A percentile compares a stretch with the other conserved stretches of the same genome.
Evolutionary conservation across 2,329 filamentous ascomycete species (phyloP).

Genomic region (Beauveria rudraprayagi): DNA sequence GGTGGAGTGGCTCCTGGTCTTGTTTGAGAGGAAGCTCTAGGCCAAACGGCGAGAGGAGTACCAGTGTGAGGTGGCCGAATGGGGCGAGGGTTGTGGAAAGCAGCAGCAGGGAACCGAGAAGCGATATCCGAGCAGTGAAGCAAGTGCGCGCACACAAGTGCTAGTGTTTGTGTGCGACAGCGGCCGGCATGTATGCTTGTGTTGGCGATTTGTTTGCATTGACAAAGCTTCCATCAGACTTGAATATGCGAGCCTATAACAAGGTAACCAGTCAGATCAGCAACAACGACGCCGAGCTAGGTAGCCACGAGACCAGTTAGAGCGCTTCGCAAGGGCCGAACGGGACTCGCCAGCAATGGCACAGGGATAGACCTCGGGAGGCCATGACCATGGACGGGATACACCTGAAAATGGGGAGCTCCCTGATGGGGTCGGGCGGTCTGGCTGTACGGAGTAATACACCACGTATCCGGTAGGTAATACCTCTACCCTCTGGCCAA

Average conservation of each 20-base stretch:
- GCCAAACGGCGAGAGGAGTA: neutral
- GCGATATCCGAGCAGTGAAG: neutral
- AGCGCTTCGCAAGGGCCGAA: slow-evolving; percentile 1
- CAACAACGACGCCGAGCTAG: neutral
- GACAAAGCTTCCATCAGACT: neutral
- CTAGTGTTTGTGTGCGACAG: slow-evolving; percentile 12
- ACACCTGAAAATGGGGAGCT: slow-evolving; percentile 11
- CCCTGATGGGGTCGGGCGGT: slow-evolving; percentile 8
- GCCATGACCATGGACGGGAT: neutral
- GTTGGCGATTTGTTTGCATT: slow-evolving; percentile 10
- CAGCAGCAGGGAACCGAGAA: neutral
- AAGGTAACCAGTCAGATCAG: slow-evolving; percentile 3
- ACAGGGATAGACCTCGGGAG: slow-evolving; percentile 11
- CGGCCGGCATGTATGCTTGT: neutral
- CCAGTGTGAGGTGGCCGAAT: neutral
- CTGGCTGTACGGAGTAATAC: slow-evolving; percentile 4
- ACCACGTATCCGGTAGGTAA: slow-evolving; percentile 4
- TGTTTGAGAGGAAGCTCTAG: slow-evolving; percentile 7
- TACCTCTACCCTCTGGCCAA: neutral
- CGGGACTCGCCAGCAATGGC: slow-evolving; percentile 3
- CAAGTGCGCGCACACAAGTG: slow-evolving; percentile 5
- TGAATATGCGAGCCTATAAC: neutral
- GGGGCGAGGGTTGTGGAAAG: neutral
- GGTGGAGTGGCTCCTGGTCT: slow-evolving; percentile 2
- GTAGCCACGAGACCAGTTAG: neutral